These are phyloP conservation scores for Vanilla planifolia DNA, from an alignment of 106 monocot species.

Conservation along the genomic window DNA sequence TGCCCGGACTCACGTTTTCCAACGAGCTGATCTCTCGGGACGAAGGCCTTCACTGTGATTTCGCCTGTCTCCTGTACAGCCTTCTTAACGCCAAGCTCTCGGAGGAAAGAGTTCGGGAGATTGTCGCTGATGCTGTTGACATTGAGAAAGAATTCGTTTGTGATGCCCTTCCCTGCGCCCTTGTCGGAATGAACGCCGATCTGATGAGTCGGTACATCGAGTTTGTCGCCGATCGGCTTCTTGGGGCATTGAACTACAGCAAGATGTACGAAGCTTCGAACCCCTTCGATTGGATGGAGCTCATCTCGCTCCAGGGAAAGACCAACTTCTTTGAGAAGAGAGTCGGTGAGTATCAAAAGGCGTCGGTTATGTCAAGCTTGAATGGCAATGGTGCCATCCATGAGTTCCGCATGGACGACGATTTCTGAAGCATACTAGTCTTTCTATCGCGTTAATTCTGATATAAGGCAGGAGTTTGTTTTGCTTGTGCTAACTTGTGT, in stretches of 20 bases:
- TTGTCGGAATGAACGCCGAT: conserved; percentile 65
- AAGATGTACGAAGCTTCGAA: conserved; percentile 42
- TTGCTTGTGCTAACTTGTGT: no score
- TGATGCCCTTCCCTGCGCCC: conserved; percentile 52
- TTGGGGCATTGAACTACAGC: conserved; percentile 23
- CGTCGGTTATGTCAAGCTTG: conserved; percentile 59
- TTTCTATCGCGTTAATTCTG: no score
- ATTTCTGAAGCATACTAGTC: conserved; percentile 65
- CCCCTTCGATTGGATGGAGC: conserved; percentile 58
- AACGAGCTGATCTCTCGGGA: conserved; percentile 88
- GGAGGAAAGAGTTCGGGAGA: conserved; percentile 39
- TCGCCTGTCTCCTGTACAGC: conserved; percentile 75
- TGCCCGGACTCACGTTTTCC: conserved; percentile 64
- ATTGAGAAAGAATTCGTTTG: conserved; percentile 81
- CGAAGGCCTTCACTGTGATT: conserved; percentile 93
- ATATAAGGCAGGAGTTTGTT: no score
- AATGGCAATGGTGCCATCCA: conserved; percentile 20
- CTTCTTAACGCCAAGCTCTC: conserved; percentile 36
- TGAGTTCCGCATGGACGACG: conserved; percentile 61
- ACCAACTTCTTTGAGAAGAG: conserved; percentile 65
- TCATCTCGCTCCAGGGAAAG: conserved; percentile 67
- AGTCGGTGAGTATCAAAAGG: conserved; percentile 69
- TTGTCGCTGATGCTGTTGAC: conserved; percentile 64
- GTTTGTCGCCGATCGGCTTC: conserved; percentile 41
- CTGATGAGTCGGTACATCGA: conserved; percentile 47